Conservation (phyloP, 2,329 filamentous ascomycete genomes). For the Chaetomiaceae sp. region DNA sequence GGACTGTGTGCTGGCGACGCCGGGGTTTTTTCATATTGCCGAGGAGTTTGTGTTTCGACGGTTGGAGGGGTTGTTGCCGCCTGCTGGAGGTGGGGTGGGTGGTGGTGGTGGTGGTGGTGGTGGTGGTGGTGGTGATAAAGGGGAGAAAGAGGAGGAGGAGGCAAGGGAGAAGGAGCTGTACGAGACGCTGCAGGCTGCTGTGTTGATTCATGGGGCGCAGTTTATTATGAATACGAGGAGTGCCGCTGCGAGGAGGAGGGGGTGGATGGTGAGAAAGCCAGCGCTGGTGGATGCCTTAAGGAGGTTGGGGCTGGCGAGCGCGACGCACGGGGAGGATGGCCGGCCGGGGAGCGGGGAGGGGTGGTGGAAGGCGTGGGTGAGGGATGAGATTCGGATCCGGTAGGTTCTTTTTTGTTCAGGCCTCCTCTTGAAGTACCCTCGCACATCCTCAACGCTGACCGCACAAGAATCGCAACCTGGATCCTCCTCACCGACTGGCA, state of each 20-base stretch:
- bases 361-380: conserved; percentile 1
- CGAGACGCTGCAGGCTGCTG: conserved; percentile 26
- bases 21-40: background rate
- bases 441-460: background rate
- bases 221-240: conserved; percentile 19
- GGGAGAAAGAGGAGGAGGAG: background rate
- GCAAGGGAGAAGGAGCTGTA: background rate
- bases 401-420: background rate
- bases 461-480: conserved; percentile 25
- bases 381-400: conserved; percentile 9
- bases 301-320: background rate
- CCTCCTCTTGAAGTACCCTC: background rate
- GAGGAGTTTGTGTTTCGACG: conserved; percentile 5
- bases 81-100: background rate
- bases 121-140: background rate
- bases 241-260: conserved; percentile 14
- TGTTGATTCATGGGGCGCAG: conserved; percentile 24
- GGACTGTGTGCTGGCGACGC: conserved; percentile 1
- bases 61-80: background rate
- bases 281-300: conserved; percentile 17
- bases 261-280: conserved; percentile 18
- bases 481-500: conserved; percentile 28
- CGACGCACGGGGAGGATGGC: background rate
- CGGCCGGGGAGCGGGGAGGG: too few relatives aligned
- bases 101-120: background rate